These are phyloP conservation scores for Ananas comosus DNA, from an alignment of 176 grass and related monocot species.

Conservation along the genomic window DNA sequence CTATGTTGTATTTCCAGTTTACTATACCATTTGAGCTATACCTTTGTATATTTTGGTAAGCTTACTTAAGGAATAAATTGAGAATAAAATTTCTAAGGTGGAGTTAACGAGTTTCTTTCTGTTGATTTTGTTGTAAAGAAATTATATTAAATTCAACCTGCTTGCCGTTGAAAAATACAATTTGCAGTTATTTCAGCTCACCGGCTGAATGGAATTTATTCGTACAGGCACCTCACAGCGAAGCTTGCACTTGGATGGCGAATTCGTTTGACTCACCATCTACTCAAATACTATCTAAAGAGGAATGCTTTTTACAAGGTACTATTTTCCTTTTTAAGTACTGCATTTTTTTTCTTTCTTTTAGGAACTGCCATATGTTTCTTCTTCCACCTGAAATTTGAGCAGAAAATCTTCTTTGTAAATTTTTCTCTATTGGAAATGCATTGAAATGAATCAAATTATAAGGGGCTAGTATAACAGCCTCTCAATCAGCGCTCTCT, in stretches of 20 bases:
- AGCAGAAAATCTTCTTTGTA: neutral
- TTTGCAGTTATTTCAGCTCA: slow-evolving; percentile 12
- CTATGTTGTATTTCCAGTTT: no score
- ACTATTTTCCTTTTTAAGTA: slow-evolving; percentile 7
- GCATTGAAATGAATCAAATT: neutral
- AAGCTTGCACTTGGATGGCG: slow-evolving; percentile 96
- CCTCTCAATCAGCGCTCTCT: neutral
- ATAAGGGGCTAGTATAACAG: neutral
- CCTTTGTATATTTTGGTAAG: no score
- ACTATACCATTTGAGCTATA: no score
- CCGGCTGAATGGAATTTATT: slow-evolving; percentile 22
- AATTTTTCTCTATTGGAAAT: neutral
- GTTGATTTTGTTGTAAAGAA: neutral
- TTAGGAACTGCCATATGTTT: neutral
- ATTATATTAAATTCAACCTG: neutral
- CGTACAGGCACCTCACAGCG: slow-evolving; percentile 67
- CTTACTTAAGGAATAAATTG: no score
- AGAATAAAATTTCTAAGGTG: no score
- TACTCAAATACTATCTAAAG: slow-evolving; percentile 80
- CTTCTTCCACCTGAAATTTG: neutral
- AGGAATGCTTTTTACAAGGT: slow-evolving; percentile 99
- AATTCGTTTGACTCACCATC: slow-evolving; percentile 85
- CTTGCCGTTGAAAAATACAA: neutral
- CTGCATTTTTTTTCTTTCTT: neutral
- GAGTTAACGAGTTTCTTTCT: no score